Evolutionary conservation across 805 yeast species (phyloP).

Genomic region (Metschnikowia borealis): DNA sequence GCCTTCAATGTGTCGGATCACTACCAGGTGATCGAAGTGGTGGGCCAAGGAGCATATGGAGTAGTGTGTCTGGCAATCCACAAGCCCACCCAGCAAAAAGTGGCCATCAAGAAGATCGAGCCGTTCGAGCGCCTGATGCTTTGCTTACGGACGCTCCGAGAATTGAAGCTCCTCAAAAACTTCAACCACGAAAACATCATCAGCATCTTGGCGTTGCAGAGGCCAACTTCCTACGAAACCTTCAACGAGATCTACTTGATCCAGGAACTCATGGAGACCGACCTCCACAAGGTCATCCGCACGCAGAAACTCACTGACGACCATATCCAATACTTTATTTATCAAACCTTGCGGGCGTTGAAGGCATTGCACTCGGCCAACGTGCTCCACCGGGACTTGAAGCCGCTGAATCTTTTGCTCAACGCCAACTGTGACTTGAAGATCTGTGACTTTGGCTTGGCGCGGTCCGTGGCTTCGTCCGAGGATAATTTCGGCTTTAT

Average conservation of each 20-base stretch:
- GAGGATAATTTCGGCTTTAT: constrained; percentile 73
- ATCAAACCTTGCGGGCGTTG: constrained; percentile 85
- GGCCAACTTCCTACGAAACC: constrained; percentile 69
- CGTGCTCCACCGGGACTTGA: constrained; percentile 87
- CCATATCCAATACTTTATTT: constrained; percentile 89
- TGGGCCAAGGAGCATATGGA: constrained; percentile 97
- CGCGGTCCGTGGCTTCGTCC: constrained; percentile 58
- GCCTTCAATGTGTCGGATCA: constrained; percentile 84
- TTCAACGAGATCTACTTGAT: constrained; percentile 86
- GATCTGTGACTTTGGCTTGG: constrained; percentile 91
- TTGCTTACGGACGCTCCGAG: constrained; percentile 84
- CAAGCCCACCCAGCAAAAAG: constrained; percentile 78
- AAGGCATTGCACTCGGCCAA: constrained; percentile 93
- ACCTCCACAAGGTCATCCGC: constrained; percentile 73
- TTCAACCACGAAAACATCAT: constrained; percentile 94
- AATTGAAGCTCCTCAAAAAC: constrained; percentile 81
- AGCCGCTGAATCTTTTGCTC: constrained; percentile 81
- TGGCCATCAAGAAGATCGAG: constrained; percentile 92
- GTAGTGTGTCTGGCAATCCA: constrained; percentile 88
- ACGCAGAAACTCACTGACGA: constrained; percentile 85
- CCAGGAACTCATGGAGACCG: constrained; percentile 87
- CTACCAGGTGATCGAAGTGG: constrained; percentile 77
- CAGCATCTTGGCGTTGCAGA: constrained; percentile 82
- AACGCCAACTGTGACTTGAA: constrained; percentile 93
- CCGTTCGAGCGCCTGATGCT: constrained; percentile 89